Conservation (phyloP, 371 early-diverging fungal species). For the Zancudomyces culisetae region DNA sequence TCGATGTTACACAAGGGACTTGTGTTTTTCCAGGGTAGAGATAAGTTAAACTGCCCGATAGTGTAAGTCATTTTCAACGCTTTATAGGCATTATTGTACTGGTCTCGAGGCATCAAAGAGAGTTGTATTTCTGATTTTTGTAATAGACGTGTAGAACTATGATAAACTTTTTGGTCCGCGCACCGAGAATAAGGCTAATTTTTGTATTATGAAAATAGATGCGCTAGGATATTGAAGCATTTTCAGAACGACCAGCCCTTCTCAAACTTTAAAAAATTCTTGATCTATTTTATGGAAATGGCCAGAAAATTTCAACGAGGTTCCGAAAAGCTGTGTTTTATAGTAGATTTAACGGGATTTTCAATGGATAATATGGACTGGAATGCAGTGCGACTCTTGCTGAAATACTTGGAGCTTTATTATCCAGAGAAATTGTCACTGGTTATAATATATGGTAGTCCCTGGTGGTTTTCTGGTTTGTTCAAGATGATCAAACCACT, state of each 20-base stretch:
- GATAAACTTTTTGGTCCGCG: no score
- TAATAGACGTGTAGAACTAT: no score
- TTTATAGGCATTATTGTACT: no score
- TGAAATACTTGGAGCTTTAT: conserved; percentile 60
- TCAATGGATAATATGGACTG: conserved; percentile 67
- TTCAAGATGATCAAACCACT: conserved; percentile 64
- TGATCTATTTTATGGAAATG: conserved; percentile 68
- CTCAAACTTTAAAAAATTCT: conserved; percentile 27
- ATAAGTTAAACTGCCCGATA: conserved; percentile 27
- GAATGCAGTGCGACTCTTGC: conserved; percentile 55
- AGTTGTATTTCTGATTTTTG: no score
- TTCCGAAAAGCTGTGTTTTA: conserved; percentile 60
- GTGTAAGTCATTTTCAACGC: no score
- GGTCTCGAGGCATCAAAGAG: no score
- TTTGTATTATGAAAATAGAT: conserved; percentile 30
- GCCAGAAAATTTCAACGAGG: conserved; percentile 46
- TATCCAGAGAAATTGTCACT: conserved; percentile 79
- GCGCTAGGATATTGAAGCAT: conserved; percentile 32
- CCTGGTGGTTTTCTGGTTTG: conserved; percentile 73
- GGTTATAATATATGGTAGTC: conserved; percentile 60
- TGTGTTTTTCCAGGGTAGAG: conserved; percentile 25
- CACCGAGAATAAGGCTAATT: no score
- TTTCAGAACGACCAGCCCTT: conserved; percentile 31
- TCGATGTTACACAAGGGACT: conserved; percentile 27
- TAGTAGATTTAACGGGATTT: conserved; percentile 70